Evolutionary conservation across 331 rosid species (phyloP).

Genomic region (Acacia pycnantha): DNA sequence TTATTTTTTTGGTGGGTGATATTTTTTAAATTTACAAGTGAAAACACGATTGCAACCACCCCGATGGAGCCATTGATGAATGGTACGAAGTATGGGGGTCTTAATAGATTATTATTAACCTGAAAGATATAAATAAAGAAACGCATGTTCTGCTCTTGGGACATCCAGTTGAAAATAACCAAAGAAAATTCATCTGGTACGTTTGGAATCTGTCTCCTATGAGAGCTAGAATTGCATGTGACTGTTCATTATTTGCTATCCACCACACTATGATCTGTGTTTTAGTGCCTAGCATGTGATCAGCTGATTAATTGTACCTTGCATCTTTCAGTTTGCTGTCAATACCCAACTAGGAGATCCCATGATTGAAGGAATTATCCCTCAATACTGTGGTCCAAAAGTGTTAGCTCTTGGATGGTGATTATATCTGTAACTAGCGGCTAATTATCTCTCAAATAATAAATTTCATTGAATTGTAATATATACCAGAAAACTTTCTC

Average conservation of each 20-base stretch:
- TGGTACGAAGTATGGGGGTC: neutral
- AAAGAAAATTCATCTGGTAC: neutral
- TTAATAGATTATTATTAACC: neutral
- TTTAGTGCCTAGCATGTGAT: slow-evolving; percentile 9
- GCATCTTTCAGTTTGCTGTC: slow-evolving; percentile 15
- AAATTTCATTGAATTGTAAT: neutral
- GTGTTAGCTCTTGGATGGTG: neutral
- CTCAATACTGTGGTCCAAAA: neutral
- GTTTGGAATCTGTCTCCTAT: slow-evolving; percentile 11
- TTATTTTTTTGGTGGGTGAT: neutral
- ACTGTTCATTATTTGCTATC: neutral
- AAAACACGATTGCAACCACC: slow-evolving; percentile 3
- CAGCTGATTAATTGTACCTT: slow-evolving; percentile 1
- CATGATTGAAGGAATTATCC: neutral
- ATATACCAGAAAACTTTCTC: slow-evolving; percentile 6
- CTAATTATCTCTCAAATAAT: neutral
- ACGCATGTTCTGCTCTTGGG: slow-evolving; percentile 11
- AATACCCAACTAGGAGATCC: neutral
- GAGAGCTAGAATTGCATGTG: slow-evolving; percentile 2
- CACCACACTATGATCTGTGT: neutral
- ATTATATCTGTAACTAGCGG: neutral
- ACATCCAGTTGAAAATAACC: neutral
- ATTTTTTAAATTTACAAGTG: neutral
- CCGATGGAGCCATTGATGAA: neutral
- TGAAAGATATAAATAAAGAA: neutral